Base-by-base conservation (phyloP, 140 eudicot species). In the Bidens hawaiensis region DNA sequence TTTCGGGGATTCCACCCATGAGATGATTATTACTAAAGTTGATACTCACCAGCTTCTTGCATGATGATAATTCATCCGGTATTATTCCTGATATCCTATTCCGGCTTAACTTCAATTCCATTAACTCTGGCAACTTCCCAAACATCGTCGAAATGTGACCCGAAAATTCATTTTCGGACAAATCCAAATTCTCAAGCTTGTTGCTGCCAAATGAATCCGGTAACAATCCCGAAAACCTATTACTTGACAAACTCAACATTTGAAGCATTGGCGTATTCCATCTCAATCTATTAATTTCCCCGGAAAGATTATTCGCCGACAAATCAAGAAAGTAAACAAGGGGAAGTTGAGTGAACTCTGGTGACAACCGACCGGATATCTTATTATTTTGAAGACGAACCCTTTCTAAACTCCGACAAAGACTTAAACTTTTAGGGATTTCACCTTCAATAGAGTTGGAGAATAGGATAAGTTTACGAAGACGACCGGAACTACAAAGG, bases 261-360 rank as follows among this genome's bases (percentile, higher is more conserved):
- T 90, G 90, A 6, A 90, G 90, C 33, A 67, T 77, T 1, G 88
- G 90, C 97, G 84, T 83, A 6, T 71, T 25, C 97, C 97, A 90
- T 36, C 56, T 50, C 28, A 59, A 41, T 0, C 8, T 62, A 21
- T 61, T 71, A 9, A 90, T 63, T 8, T 50, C 38, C 16, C 94
- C 97, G 0, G 70, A 75, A 12, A 90, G 61, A 30, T 78, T 63
- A 69, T 90, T 90, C 0, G 64, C 51, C 0, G 97, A 90, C 15
- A 84, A 21, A 68, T 90, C 97, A 25, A 90, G 94, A 71, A 65
- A 90, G 78, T 90, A 86, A 52, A 86, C 81, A 45, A 61, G 53
- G 0, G 93, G 85, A 7, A 90, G 81, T 36, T 64, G 13, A 10
- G 76, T 73, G 62, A 90, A 83, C 5, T 76, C 88, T 0, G 69